These are phyloP conservation scores for Rauvolfia tetraphylla DNA, from an alignment of 257 asterid genomes.

Conservation along the genomic window DNA sequence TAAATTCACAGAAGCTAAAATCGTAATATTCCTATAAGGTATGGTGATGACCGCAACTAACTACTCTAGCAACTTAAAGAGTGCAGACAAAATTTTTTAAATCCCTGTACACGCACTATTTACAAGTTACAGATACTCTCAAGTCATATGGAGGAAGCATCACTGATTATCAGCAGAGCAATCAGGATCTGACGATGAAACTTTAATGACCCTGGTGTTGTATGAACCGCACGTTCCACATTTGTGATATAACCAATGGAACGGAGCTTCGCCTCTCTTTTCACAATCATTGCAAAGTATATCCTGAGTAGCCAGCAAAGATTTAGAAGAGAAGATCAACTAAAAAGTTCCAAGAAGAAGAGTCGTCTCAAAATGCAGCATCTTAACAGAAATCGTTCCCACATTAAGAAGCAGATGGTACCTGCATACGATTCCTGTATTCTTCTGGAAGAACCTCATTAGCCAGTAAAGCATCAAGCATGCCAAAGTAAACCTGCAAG, in stretches of 20 bases:
- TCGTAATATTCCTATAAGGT: neutral
- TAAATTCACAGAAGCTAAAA: neutral
- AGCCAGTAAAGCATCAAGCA: slow-evolving; percentile 46
- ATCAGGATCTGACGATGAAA: slow-evolving; percentile 10
- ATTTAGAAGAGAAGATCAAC: neutral
- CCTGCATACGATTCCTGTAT: slow-evolving; percentile 40
- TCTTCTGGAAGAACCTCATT: slow-evolving; percentile 51
- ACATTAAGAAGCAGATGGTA: neutral
- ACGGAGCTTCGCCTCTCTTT: slow-evolving; percentile 31
- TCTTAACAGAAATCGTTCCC: neutral
- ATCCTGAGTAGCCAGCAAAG: slow-evolving; percentile 21
- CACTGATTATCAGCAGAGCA: slow-evolving; percentile 21
- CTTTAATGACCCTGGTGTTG: slow-evolving; percentile 40
- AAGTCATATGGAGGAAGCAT: neutral
- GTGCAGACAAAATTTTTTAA: slow-evolving; percentile 7
- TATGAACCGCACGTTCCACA: slow-evolving; percentile 42
- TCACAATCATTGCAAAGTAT: slow-evolving; percentile 48
- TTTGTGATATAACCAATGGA: slow-evolving; percentile 50
- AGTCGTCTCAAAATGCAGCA: no score
- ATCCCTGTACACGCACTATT: slow-evolving; percentile 16
- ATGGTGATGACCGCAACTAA: neutral
- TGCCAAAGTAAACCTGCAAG: slow-evolving; percentile 43
- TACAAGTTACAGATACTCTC: slow-evolving; percentile 15
- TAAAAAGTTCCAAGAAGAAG: neutral
- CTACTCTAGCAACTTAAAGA: neutral